These are phyloP conservation scores for Kodamaea kakaduensis DNA, from an alignment of 805 yeast genomes.

Conservation along the genomic window DNA sequence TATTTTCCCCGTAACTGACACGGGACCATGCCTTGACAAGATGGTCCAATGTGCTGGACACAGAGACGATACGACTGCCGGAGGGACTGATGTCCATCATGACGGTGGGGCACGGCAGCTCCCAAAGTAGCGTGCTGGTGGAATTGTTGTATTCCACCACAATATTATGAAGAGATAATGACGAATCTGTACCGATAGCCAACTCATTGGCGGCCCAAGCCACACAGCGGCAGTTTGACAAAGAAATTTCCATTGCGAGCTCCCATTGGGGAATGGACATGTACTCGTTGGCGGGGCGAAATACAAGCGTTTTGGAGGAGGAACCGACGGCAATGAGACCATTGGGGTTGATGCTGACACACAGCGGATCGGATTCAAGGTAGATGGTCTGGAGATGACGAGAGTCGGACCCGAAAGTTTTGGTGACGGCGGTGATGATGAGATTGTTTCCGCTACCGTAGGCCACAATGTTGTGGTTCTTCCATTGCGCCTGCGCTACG, in stretches of 20 bases:
- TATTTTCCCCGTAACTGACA: constrained; percentile 53
- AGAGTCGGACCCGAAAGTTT: background rate
- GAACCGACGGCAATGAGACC: constrained; percentile 57
- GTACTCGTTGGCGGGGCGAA: constrained; percentile 54
- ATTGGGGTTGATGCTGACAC: constrained; percentile 61
- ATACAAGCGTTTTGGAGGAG: constrained; percentile 39
- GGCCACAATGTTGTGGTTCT: constrained; percentile 54
- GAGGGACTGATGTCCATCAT: constrained; percentile 60
- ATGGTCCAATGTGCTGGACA: constrained; percentile 58
- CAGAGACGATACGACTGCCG: constrained; percentile 57
- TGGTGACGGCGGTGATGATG: constrained; percentile 38
- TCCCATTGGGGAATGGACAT: constrained; percentile 46
- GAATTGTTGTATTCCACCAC: constrained; percentile 15
- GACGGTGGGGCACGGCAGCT: constrained; percentile 49
- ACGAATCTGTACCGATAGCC: constrained; percentile 45
- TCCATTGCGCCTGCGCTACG: constrained; percentile 60
- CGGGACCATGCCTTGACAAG: constrained; percentile 78
- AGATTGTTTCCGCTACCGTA: constrained; percentile 89
- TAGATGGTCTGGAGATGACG: constrained; percentile 66
- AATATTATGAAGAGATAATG: background rate
- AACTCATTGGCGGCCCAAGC: constrained; percentile 62
- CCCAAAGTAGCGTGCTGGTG: constrained; percentile 34
- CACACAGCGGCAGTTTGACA: constrained; percentile 33
- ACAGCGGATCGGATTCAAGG: constrained; percentile 59
- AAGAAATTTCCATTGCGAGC: constrained; percentile 16